Evolutionary conservation across 345 rosid species (phyloP).

Genomic region (Orychophragmus violaceus): DNA sequence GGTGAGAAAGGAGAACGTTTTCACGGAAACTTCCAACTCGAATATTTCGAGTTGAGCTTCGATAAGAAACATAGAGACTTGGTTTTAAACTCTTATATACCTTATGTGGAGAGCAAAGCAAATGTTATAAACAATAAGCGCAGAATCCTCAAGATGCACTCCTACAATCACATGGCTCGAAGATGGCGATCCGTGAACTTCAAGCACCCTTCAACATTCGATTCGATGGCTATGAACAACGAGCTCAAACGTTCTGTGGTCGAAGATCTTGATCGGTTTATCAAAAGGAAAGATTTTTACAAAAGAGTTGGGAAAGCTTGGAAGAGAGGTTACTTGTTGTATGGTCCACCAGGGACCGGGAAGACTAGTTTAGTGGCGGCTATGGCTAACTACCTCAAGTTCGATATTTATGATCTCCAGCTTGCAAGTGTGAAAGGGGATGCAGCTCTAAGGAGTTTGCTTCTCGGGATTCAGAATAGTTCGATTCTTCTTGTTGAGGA

Average conservation of each 20-base stretch:
- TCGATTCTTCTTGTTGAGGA: constrained; percentile 53
- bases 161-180: constrained; percentile 31
- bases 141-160: constrained; percentile 23
- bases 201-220: constrained; percentile 47
- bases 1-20: too few relatives aligned
- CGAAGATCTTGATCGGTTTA: constrained; percentile 42
- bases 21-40: too few relatives aligned
- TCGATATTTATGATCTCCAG: constrained; percentile 41
- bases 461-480: constrained; percentile 27
- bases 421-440: constrained; percentile 16
- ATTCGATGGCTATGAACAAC: constrained; percentile 43
- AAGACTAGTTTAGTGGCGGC: constrained; percentile 58
- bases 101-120: neutral
- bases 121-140: too few relatives aligned
- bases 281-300: constrained; percentile 39
- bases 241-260: constrained; percentile 32
- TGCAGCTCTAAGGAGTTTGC: constrained; percentile 29
- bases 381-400: constrained; percentile 49
- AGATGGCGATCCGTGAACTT: too few relatives aligned
- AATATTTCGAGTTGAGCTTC: neutral
- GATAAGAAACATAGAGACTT: neutral
- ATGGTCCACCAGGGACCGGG: constrained; percentile 61
- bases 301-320: constrained; percentile 43
- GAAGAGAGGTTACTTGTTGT: constrained; percentile 44
- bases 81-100: neutral